phyloP scores from a whole-genome alignment of 148 eudicot genomes.

The Rhododendron griersonianum region DNA sequence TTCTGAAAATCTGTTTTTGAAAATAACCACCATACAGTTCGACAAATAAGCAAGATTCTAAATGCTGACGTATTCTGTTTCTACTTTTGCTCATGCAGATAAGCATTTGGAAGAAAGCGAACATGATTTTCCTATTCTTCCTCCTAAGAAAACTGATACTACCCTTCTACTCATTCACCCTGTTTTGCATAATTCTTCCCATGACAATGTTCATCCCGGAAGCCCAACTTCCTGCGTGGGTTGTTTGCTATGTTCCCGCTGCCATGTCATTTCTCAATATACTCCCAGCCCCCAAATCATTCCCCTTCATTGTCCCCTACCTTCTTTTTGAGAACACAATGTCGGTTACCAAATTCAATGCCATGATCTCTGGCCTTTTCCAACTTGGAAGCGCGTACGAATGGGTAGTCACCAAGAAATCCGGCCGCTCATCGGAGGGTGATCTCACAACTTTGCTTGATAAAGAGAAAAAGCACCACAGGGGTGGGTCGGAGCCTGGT shows the following conservation, averaged over 20 bases:
- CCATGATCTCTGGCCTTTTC: constrained; percentile 96
- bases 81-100: constrained; percentile 48
- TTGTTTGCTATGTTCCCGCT: constrained; percentile 91
- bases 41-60: background rate
- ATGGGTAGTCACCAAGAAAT: constrained; percentile 98
- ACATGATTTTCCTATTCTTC: constrained; percentile 89
- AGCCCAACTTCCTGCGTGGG: constrained; percentile 89
- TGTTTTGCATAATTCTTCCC: constrained; percentile 96
- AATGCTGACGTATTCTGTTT: background rate
- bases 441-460: constrained; percentile 53
- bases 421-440: constrained; percentile 95
- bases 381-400: constrained; percentile 92
- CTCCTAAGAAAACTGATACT: constrained; percentile 81
- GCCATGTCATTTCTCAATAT: constrained; percentile 90
- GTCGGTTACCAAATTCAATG: constrained; percentile 98
- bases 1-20: background rate
- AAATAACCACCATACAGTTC: background rate
- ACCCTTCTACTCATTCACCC: constrained; percentile 94
- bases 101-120: constrained; percentile 78
- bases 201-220: constrained; percentile 98
- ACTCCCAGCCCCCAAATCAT: constrained; percentile 91
- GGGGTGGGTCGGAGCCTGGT: constrained; percentile 58
- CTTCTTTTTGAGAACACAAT: constrained; percentile 94
- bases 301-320: constrained; percentile 95
- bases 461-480: constrained; percentile 42